Percentiles rank a stretch among this genome's conserved stretches.
phyloP scores from a whole-genome alignment of 306 rosid species.

The Styphnolobium japonicum region DNA sequence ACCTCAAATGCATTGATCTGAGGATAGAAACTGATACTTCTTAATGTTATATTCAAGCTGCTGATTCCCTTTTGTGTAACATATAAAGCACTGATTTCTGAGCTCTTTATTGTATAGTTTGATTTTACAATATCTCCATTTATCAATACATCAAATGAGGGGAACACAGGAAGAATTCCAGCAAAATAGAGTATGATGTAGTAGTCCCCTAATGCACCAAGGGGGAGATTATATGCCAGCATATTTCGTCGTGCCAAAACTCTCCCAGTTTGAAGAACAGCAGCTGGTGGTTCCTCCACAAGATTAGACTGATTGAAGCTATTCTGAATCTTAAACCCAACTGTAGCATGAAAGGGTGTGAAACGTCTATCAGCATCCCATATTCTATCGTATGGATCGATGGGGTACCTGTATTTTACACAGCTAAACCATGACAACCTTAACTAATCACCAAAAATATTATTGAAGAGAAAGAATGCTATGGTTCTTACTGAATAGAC shows the following conservation, averaged over 20 bases:
- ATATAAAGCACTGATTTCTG: conserved; percentile 63
- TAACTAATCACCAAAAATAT: not conserved
- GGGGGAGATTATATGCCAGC: conserved; percentile 64
- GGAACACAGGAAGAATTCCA: conserved; percentile 70
- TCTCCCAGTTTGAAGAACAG: conserved; percentile 72
- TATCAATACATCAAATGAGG: conserved; percentile 70
- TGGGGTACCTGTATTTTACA: conserved; percentile 65
- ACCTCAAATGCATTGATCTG: conserved; percentile 91
- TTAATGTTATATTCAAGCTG: conserved; percentile 67
- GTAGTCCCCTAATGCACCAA: conserved; percentile 62
- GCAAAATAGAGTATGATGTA: conserved; percentile 86
- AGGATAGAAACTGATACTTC: conserved; percentile 60
- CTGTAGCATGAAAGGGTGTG: conserved; percentile 63
- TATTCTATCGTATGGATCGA: conserved; percentile 74
- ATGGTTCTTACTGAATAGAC: conserved; percentile 54
- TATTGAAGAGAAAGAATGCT: not conserved
- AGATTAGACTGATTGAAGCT: conserved; percentile 42
- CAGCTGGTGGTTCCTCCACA: conserved; percentile 56
- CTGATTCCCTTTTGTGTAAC: conserved; percentile 41
- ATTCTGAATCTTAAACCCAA: conserved; percentile 53
- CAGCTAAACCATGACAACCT: not conserved
- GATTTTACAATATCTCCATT: conserved; percentile 62
- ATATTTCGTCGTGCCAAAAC: conserved; percentile 59
- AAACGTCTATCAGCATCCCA: conserved; percentile 74
- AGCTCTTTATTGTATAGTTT: conserved; percentile 55